Evolutionary conservation across 257 asterid genomes (phyloP).

Genomic region (Orobanche coerulescens): DNA sequence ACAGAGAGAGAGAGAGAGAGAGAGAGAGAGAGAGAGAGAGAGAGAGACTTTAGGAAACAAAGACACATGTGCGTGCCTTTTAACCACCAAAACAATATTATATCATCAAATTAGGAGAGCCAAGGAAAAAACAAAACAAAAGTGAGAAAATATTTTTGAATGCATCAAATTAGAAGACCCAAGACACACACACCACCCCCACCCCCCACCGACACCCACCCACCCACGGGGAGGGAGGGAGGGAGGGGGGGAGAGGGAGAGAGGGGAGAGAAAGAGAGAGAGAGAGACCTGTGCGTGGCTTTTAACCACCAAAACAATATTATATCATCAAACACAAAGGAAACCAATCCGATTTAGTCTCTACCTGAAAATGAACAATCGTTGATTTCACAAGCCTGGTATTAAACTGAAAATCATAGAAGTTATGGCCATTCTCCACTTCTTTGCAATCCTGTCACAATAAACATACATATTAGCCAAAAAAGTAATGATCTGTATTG

Average conservation of each 20-base stretch:
- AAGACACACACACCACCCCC: no score
- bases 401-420: conserved; percentile 80
- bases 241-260: no score
- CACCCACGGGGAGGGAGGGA: no score
- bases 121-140: not conserved
- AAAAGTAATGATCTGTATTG: not conserved
- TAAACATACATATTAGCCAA: conserved; percentile 17
- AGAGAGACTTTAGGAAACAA: not conserved
- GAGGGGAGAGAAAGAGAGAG: no score
- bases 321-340: not conserved
- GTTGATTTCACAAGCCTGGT: conserved; percentile 89
- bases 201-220: no score
- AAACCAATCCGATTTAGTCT: conserved; percentile 21
- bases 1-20: no score
- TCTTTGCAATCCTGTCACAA: conserved; percentile 59
- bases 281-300: not conserved
- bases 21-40: no score
- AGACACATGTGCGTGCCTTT: no score
- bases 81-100: no score
- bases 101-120: no score
- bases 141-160: not conserved
- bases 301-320: not conserved
- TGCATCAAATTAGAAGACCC: not conserved
- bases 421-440: conserved; percentile 62
- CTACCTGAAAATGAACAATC: conserved; percentile 95